Evolutionary conservation across 2,329 filamentous ascomycete genomes (phyloP), one percentile per base, ranked within the genome.

Genomic region (Daldinia sp.): DNA sequence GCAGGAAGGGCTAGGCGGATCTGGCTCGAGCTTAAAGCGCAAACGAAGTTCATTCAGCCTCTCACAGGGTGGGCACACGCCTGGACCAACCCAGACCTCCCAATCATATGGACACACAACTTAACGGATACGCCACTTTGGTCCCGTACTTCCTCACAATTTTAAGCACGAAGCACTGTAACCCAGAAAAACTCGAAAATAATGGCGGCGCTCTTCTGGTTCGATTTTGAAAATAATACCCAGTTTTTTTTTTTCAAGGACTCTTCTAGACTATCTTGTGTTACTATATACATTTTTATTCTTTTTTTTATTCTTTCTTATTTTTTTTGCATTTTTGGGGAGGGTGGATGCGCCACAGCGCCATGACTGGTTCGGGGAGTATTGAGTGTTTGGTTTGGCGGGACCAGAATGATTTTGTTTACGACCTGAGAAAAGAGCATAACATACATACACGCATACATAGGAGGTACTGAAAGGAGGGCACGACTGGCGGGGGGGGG

Each of bases 41-140:
- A 77, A 78, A 68, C 73, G 77, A 30, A 78, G 75, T 67, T 77
- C 75, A 10, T 75, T 77, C 70, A 77, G 75, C 48, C 71, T 76
- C 46, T 72, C 74, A 28, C 75, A 76, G 33, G 69, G 69, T 6
- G 61, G 74, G 15, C 74, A 76, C 18, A 69, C 71, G 7, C 68
- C 73, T 35, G 71, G 72, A 18, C 59, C 74, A 23, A 63, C 69
- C 10, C 74, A 74, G 48, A 69, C 60, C 23, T 73, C 74, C n/a
- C 76, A 76, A 63, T 53, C 75, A 13, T 77, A 75, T 60, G 74
- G 75, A 58, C 74, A 78, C 64, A 65, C 74, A 28, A 74, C 70
- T 57, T 78, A 50, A 72, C 61, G 35, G 61, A 41, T 37, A 50
- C 55, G 15, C 59, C 58, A 59, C 35, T 59, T 48, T 46, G 30